phyloP scores from a whole-genome alignment of 768 basidiomycete genomes.

The Rhodosporidiobolus odoratus region DNA sequence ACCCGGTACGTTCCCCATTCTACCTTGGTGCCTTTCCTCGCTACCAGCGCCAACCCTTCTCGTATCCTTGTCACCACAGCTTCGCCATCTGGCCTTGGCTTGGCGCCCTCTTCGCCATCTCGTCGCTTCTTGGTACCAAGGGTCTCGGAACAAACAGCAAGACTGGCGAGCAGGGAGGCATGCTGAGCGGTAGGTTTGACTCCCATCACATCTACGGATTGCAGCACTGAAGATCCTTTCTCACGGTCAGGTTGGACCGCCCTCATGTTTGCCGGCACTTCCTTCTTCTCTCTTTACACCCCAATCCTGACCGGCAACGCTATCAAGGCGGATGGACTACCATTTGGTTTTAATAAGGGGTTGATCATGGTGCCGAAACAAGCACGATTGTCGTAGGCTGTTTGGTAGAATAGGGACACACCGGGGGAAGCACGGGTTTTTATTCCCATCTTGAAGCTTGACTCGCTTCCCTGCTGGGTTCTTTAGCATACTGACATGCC shows the following conservation, averaged over 20 bases:
- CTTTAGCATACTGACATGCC: too few species aligned
- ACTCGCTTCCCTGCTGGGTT: too few species aligned
- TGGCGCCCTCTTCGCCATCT: conserved; percentile 14
- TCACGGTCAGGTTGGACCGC: conserved; percentile 13
- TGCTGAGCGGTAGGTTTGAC: conserved; percentile 29
- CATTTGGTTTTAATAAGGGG: conserved; percentile 20
- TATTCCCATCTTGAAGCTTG: too few species aligned
- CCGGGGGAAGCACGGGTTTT: too few species aligned
- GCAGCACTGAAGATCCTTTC: neutral
- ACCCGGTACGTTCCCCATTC: conserved; percentile 1
- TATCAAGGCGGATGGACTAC: conserved; percentile 1
- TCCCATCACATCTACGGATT: too few species aligned
- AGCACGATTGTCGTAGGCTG: too few species aligned
- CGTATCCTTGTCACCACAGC: neutral
- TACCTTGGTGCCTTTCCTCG: neutral
- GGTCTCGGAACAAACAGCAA: neutral
- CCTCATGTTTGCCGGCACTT: conserved; percentile 20
- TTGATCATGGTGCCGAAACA: neutral
- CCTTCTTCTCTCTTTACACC: conserved; percentile 18
- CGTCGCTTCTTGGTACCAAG: conserved; percentile 4
- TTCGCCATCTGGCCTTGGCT: conserved; percentile 31
- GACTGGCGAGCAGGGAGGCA: neutral
- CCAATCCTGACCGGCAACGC: conserved; percentile 16
- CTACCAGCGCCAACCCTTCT: neutral
- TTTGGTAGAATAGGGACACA: too few species aligned